Evolutionary conservation across 1,139 yeast genomes (phyloP).

Genomic region (Pichia inconspicua): DNA sequence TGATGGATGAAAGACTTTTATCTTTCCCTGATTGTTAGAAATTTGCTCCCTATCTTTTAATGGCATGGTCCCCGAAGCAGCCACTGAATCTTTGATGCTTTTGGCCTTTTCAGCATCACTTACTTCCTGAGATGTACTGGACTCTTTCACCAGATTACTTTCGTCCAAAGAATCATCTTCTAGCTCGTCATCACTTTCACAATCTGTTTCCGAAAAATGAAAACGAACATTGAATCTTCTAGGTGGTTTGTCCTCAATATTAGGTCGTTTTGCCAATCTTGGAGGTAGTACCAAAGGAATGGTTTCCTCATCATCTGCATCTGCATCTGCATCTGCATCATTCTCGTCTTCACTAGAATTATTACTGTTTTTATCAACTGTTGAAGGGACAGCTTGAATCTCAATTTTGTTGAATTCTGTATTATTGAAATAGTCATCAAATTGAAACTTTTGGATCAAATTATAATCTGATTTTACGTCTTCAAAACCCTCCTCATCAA

Average conservation of each 20-base stretch:
- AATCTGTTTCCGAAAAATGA: conserved; percentile 23
- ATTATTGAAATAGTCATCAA: conserved; percentile 21
- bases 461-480: conserved; percentile 26
- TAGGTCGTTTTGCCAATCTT: conserved; percentile 20
- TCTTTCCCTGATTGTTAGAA: conserved; percentile 2
- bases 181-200: conserved; percentile 32
- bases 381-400: conserved; percentile 11
- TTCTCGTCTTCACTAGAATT: conserved; percentile 9
- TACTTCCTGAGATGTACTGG: not conserved
- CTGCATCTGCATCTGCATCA: conserved; percentile 10
- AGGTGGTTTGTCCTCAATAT: conserved; percentile 24
- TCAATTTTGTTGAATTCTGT: conserved; percentile 21
- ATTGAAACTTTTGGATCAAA: conserved; percentile 18
- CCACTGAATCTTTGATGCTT: conserved; percentile 16
- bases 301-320: not conserved
- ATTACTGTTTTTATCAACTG: not conserved
- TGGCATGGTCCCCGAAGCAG: conserved; percentile 7
- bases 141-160: not conserved
- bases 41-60: conserved; percentile 15
- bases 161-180: not conserved
- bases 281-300: conserved; percentile 13
- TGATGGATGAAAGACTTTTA: conserved; percentile 16
- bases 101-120: conserved; percentile 6
- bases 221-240: conserved; percentile 25
- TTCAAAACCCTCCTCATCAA: conserved; percentile 26